Evolutionary conservation across 306 rosid species (phyloP).

Genomic region (Bauhinia variegata): DNA sequence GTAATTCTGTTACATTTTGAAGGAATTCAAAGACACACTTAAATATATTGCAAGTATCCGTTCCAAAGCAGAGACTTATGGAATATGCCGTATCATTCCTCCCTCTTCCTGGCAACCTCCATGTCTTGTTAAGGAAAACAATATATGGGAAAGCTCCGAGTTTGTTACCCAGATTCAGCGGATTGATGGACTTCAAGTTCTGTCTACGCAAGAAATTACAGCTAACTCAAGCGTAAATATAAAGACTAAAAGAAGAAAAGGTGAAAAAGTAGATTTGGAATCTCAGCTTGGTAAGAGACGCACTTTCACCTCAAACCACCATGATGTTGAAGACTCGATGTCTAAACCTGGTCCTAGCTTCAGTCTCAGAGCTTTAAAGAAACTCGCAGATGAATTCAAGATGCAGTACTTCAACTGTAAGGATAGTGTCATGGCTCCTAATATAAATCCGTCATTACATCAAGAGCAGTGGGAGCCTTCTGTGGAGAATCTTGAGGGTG

Average conservation of each 20-base stretch:
- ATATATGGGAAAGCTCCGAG: constrained; percentile 53
- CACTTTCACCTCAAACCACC: constrained; percentile 32
- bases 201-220: constrained; percentile 35
- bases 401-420: constrained; percentile 56
- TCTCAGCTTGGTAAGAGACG: constrained; percentile 38
- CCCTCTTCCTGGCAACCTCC: constrained; percentile 73
- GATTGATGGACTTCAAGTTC: constrained; percentile 65
- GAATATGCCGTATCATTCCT: constrained; percentile 88
- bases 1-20: constrained; percentile 39
- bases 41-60: constrained; percentile 70
- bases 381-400: constrained; percentile 77
- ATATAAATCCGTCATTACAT: constrained; percentile 24
- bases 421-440: constrained; percentile 41
- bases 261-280: constrained; percentile 36
- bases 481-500: constrained; percentile 79
- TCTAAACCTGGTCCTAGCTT: constrained; percentile 62
- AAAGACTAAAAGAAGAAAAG: constrained; percentile 56
- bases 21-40: constrained; percentile 78
- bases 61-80: constrained; percentile 64
- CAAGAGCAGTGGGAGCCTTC: constrained; percentile 62
- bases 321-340: constrained; percentile 38
- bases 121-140: constrained; percentile 47
- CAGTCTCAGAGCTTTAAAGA: constrained; percentile 62
- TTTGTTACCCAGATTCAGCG: constrained; percentile 65
- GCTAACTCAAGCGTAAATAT: constrained; percentile 30